A percentile compares a stretch with the other conserved stretches of the same genome.
Conservation (phyloP, 345 rosid species). For the Atalantia buxifolia region DNA sequence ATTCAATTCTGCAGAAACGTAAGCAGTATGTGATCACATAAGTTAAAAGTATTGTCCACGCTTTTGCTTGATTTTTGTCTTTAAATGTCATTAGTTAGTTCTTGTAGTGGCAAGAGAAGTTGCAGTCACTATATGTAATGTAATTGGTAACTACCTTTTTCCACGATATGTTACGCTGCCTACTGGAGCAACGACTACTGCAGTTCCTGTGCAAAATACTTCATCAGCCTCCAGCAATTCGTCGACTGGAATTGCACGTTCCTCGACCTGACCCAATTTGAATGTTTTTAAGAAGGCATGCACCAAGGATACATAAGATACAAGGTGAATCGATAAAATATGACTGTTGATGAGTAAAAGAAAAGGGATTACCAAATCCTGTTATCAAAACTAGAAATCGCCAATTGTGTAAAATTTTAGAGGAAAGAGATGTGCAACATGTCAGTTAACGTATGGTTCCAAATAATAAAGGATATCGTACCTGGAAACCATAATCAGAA, state of each 20-base stretch:
- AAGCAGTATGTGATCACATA: neutral
- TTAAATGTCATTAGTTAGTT: neutral
- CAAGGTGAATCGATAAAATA: neutral
- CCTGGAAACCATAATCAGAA: conserved; percentile 66
- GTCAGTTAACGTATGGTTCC: neutral
- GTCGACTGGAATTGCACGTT: conserved; percentile 49
- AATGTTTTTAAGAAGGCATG: neutral
- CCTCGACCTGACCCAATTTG: conserved; percentile 48
- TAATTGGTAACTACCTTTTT: neutral
- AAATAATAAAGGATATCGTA: conserved; percentile 29
- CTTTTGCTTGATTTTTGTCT: neutral
- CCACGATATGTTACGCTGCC: conserved; percentile 4
- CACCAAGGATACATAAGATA: too few relatives aligned
- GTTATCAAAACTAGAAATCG: too few relatives aligned
- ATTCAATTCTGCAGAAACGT: conserved; percentile 18
- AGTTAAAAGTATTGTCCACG: neutral
- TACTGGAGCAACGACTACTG: conserved; percentile 41
- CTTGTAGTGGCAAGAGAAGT: neutral
- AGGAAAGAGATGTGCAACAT: too few relatives aligned
- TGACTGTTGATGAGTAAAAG: too few relatives aligned
- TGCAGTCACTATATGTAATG: neutral
- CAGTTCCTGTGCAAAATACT: conserved; percentile 58
- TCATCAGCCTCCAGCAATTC: conserved; percentile 59
- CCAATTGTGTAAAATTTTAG: too few relatives aligned
- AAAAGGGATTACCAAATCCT: too few relatives aligned